phyloP scores from a whole-genome alignment of 495 filamentous ascomycete genomes.

The Aspergillus nidulans region DNA sequence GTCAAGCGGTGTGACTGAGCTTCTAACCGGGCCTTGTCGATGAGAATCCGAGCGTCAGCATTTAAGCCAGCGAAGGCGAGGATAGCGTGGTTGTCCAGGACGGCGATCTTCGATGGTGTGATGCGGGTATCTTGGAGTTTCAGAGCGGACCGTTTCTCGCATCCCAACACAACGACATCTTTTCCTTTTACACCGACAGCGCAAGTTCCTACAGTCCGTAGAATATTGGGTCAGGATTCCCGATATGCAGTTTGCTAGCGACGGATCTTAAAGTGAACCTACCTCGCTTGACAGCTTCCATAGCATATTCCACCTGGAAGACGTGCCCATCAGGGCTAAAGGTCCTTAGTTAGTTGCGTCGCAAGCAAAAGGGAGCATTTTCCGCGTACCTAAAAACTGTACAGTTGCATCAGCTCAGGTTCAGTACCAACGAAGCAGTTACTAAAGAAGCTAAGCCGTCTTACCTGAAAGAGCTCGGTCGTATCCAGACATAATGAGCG shows the following conservation, averaged over 20 bases:
- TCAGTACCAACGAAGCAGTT: conserved; percentile 45
- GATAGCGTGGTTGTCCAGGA: conserved; percentile 91
- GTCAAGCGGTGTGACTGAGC: conserved; percentile 96
- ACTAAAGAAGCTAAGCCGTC: conserved; percentile 33
- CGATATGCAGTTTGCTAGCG: not conserved
- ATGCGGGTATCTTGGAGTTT: conserved; percentile 99
- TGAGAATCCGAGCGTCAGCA: conserved; percentile 92
- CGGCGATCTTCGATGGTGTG: conserved; percentile 94
- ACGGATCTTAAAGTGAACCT: conserved; percentile 18
- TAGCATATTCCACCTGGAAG: conserved; percentile 99
- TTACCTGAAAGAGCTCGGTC: conserved; percentile 92
- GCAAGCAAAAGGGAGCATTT: conserved; percentile 8
- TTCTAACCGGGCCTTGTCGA: conserved; percentile 95
- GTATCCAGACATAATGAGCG: conserved; percentile 77
- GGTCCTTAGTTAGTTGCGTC: conserved; percentile 22
- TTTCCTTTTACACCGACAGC: conserved; percentile 95
- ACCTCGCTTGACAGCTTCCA: conserved; percentile 98
- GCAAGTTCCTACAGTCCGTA: conserved; percentile 68
- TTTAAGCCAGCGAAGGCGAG: conserved; percentile 97
- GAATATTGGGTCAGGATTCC: not conserved
- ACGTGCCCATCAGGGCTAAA: conserved; percentile 95
- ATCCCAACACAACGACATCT: conserved; percentile 91
- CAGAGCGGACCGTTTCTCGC: conserved; percentile 98
- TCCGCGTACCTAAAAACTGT: conserved; percentile 28
- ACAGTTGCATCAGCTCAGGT: conserved; percentile 13